Evolutionary conservation across 306 rosid species (phyloP).

Genomic region (Hippophae gyantsensis): DNA sequence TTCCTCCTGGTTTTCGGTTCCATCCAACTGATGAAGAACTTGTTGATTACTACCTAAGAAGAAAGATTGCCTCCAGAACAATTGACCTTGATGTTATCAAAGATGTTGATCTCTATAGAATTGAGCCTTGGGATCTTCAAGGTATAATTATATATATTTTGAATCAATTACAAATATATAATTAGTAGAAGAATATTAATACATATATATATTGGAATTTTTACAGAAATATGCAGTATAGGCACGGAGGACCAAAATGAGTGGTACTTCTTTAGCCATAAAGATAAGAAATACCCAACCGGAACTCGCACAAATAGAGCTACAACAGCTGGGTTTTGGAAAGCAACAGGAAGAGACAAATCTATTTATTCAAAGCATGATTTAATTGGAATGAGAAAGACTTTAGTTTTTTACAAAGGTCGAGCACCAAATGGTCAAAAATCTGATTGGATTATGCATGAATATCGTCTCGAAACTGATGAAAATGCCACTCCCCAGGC

Average conservation of each 20-base stretch:
- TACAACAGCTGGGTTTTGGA: slow-evolving; percentile 92
- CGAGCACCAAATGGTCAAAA: slow-evolving; percentile 95
- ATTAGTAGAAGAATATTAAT: neutral
- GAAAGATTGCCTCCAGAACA: slow-evolving; percentile 58
- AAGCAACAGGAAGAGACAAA: slow-evolving; percentile 96
- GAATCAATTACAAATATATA: neutral
- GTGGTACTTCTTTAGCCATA: slow-evolving; percentile 90
- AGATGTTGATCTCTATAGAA: slow-evolving; percentile 90
- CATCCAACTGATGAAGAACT: slow-evolving; percentile 98
- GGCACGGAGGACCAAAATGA: slow-evolving; percentile 86
- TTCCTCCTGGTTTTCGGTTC: slow-evolving; percentile 93
- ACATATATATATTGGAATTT: neutral
- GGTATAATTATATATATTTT: slow-evolving; percentile 25
- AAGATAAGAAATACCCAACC: slow-evolving; percentile 94
- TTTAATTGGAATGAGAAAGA: slow-evolving; percentile 84
- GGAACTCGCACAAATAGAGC: slow-evolving; percentile 95
- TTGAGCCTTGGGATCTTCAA: slow-evolving; percentile 97
- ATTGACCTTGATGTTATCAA: slow-evolving; percentile 83
- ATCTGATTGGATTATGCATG: slow-evolving; percentile 98
- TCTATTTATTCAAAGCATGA: slow-evolving; percentile 80
- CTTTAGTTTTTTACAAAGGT: slow-evolving; percentile 80
- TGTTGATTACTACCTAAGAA: slow-evolving; percentile 86
- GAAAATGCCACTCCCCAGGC: slow-evolving; percentile 85
- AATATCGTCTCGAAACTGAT: slow-evolving; percentile 78
- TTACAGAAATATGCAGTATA: slow-evolving; percentile 66